phyloP scores from a whole-genome alignment of 176 grass and related monocot species.

The Guadua angustifolia region DNA sequence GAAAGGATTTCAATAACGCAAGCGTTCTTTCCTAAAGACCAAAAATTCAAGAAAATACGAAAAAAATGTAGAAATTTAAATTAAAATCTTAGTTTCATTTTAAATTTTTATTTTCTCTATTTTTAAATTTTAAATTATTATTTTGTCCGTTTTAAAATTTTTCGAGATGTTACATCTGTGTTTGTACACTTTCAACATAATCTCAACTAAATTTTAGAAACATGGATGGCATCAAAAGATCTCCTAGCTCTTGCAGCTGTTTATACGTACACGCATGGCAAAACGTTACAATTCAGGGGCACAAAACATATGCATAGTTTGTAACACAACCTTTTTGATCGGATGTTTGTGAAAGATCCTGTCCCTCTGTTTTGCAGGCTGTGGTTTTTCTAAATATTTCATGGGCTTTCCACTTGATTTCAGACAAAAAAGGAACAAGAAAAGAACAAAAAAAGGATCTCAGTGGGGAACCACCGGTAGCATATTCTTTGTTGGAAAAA shows the following conservation, averaged over 20 bases:
- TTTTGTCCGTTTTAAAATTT: too few species aligned
- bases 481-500: not conserved
- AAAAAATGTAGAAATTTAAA: too few species aligned
- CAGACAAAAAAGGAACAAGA: not conserved
- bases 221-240: not conserved
- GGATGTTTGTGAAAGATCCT: not conserved
- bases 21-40: too few species aligned
- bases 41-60: too few species aligned
- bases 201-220: not conserved
- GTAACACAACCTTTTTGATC: not conserved
- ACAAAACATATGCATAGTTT: not conserved
- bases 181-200: too few species aligned
- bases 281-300: not conserved
- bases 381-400: not conserved
- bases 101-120: too few species aligned
- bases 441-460: not conserved
- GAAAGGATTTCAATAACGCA: too few species aligned
- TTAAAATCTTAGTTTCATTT: too few species aligned
- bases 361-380: not conserved
- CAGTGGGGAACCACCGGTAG: not conserved
- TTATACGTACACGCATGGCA: not conserved
- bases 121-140: too few species aligned
- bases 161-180: too few species aligned
- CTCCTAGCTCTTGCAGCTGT: not conserved
- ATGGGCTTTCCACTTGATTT: not conserved